Conservation (phyloP, 768 basidiomycete species). For the Strobilomyces echinocephalus region DNA sequence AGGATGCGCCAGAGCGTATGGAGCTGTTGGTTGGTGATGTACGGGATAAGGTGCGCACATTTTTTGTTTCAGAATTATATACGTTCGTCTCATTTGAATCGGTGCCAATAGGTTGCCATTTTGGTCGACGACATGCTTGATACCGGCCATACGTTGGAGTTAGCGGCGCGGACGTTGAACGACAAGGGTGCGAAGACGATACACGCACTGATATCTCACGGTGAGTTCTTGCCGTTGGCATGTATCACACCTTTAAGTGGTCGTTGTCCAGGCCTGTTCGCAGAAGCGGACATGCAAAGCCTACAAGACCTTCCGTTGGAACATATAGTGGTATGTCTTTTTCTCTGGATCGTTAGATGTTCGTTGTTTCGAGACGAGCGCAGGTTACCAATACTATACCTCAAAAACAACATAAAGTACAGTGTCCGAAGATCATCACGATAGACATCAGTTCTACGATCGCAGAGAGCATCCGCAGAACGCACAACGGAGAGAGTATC, state of each 20-base stretch:
- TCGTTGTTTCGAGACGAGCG: slow-evolving; percentile 4
- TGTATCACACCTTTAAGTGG: slow-evolving; percentile 1
- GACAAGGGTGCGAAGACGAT: slow-evolving; percentile 87
- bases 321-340: slow-evolving; percentile 68
- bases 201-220: slow-evolving; percentile 89
- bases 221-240: slow-evolving; percentile 37
- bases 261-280: slow-evolving; percentile 59
- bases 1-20: slow-evolving; percentile 73
- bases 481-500: slow-evolving; percentile 92
- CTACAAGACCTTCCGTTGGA: slow-evolving; percentile 74
- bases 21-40: slow-evolving; percentile 95
- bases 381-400: slow-evolving; percentile 96
- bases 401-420: slow-evolving; percentile 60
- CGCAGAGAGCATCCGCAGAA: slow-evolving; percentile 92
- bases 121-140: slow-evolving; percentile 99
- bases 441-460: slow-evolving; percentile 91
- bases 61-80: not conserved
- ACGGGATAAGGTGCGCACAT: slow-evolving; percentile 62
- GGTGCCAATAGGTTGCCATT: slow-evolving; percentile 65
- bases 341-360: not conserved
- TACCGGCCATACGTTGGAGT: slow-evolving; percentile 80
- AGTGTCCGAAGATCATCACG: slow-evolving; percentile 73
- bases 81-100: slow-evolving; percentile 3
- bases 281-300: slow-evolving; percentile 64
- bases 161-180: slow-evolving; percentile 80